Evolutionary conservation across 176 grass and related monocot species (phyloP).

Genomic region (Oryza longistaminata): DNA sequence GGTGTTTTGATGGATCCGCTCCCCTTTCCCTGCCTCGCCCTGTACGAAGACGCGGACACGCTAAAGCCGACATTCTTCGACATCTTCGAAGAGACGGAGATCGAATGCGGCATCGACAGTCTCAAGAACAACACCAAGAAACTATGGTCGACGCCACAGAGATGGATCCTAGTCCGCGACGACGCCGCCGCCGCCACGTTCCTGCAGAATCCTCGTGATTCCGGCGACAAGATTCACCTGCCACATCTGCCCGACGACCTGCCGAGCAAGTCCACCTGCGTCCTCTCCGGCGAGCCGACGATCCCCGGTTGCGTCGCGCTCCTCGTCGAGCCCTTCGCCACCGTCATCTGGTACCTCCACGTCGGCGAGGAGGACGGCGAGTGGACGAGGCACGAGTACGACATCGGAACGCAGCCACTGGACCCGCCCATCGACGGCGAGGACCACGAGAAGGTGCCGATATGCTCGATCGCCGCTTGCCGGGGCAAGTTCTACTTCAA

Average conservation of each 20-base stretch:
- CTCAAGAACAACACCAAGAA: no score
- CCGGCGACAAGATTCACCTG: not conserved
- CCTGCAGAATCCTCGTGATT: no score
- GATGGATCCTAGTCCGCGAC: no score
- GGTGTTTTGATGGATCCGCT: no score
- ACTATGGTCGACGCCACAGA: no score
- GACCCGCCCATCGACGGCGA: no score
- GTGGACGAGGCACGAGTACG: not conserved
- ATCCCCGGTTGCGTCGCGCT: not conserved
- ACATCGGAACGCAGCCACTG: not conserved
- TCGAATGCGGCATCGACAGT: no score
- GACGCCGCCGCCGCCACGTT: no score
- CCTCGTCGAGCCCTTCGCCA: not conserved
- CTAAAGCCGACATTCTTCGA: no score
- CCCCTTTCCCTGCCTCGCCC: no score
- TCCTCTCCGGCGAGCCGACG: not conserved
- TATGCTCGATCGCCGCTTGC: not conserved
- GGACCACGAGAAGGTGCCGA: not conserved
- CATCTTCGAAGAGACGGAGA: no score
- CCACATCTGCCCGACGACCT: not conserved
- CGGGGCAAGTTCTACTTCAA: slow-evolving; percentile 25
- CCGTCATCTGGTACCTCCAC: not conserved
- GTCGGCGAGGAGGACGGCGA: not conserved
- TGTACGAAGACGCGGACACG: no score
- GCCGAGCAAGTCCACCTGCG: not conserved